A percentile compares a stretch with the other conserved stretches of the same genome.
These are phyloP conservation scores for Gleditsia sinensis DNA, from an alignment of 306 rosid genomes.

Conservation along the genomic window DNA sequence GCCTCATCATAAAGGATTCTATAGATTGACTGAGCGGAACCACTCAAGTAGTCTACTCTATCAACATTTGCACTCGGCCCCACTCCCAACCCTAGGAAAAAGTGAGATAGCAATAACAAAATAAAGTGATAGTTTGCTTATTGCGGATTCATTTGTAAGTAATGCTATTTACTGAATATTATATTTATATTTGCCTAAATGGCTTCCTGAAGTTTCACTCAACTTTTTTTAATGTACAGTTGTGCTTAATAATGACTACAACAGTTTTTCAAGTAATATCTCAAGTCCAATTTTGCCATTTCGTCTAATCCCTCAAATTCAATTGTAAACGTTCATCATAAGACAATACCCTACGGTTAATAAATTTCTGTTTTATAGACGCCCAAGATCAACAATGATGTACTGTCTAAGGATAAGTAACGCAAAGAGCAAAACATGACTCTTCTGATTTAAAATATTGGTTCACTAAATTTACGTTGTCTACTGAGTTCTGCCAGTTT, in stretches of 20 bases:
- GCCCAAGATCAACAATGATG: neutral
- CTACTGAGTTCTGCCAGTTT: constrained; percentile 25
- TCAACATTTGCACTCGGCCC: no score
- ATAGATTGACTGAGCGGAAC: no score
- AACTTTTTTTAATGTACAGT: no score
- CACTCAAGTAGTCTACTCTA: no score
- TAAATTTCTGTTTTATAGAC: neutral
- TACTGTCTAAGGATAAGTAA: neutral
- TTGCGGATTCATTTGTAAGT: no score
- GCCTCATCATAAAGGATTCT: no score
- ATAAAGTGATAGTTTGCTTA: neutral
- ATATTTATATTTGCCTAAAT: neutral
- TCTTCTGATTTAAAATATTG: constrained; percentile 8
- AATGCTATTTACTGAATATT: neutral
- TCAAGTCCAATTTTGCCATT: neutral
- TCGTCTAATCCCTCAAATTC: neutral
- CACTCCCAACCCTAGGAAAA: no score
- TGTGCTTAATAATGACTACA: no score
- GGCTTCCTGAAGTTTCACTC: no score
- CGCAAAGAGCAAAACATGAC: neutral
- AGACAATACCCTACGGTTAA: neutral
- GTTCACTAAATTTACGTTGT: constrained; percentile 19
- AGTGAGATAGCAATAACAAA: neutral
- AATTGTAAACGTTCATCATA: constrained; percentile 18
- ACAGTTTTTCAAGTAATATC: no score